Conservation (phyloP, 2,329 filamentous ascomycete genomes). For the Trichophyton schoenleinii region DNA sequence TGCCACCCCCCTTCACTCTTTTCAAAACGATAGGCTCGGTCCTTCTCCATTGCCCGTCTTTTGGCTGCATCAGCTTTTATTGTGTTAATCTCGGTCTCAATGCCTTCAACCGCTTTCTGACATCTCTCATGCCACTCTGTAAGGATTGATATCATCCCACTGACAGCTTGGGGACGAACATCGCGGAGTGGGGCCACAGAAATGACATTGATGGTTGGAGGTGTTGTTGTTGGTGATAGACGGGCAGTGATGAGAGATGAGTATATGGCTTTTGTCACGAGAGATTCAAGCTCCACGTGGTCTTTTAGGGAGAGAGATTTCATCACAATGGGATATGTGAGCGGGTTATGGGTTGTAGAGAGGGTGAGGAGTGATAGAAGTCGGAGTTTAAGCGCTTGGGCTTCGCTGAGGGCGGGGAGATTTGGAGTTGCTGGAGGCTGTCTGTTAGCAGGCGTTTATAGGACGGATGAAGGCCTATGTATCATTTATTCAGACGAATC, state of each 20-base stretch:
- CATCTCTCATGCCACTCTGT: constrained; percentile 69
- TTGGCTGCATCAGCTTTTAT: constrained; percentile 49
- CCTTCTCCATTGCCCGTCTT: constrained; percentile 40
- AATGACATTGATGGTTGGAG: constrained; percentile 61
- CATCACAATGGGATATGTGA: constrained; percentile 63
- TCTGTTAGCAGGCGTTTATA: constrained; percentile 1
- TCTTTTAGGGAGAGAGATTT: constrained; percentile 53
- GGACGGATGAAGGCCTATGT: no score
- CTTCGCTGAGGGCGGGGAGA: constrained; percentile 59
- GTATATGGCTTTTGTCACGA: constrained; percentile 81
- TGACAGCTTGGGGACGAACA: constrained; percentile 59
- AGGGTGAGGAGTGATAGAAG: constrained; percentile 81
- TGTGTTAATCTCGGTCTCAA: constrained; percentile 60
- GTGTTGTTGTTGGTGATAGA: constrained; percentile 73
- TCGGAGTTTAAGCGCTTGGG: constrained; percentile 72
- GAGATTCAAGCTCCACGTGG: constrained; percentile 62
- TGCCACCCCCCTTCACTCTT: constrained; percentile 35
- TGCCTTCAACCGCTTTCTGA: constrained; percentile 55
- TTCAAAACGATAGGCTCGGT: constrained; percentile 39
- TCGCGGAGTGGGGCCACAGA: constrained; percentile 79
- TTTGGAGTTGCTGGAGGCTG: constrained; percentile 32
- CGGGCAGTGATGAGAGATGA: constrained; percentile 68
- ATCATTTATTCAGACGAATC: constrained; percentile 4
- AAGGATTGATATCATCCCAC: constrained; percentile 55
- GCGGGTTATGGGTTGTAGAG: constrained; percentile 51